Conservation (phyloP, 2,329 filamentous ascomycete species). For the Ophiostoma novo-ulmi region DNA sequence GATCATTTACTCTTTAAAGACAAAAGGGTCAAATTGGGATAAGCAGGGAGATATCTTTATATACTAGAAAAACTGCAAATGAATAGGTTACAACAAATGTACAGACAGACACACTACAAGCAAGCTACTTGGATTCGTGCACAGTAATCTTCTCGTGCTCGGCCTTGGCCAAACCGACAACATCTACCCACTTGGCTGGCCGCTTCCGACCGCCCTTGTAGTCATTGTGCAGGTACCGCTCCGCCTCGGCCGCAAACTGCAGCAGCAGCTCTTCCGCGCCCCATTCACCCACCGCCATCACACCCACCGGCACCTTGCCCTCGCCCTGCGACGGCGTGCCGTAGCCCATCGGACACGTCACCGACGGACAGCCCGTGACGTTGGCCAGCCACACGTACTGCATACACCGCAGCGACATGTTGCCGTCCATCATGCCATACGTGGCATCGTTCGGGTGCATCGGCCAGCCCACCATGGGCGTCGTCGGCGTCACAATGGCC, state of each 20-base stretch:
- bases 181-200: conserved; percentile 56
- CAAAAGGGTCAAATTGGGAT: neutral
- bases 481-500: conserved; percentile 72
- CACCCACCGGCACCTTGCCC: conserved; percentile 55
- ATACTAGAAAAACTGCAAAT: neutral
- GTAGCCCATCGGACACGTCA: conserved; percentile 72
- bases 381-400: conserved; percentile 83
- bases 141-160: conserved; percentile 19
- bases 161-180: conserved; percentile 42
- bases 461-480: conserved; percentile 70
- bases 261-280: conserved; percentile 60
- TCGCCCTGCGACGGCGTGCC: conserved; percentile 50
- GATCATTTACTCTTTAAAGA: neutral
- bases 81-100: neutral
- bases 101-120: neutral
- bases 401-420: conserved; percentile 71
- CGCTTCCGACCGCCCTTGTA: conserved; percentile 46
- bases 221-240: conserved; percentile 47
- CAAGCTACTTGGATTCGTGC: neutral
- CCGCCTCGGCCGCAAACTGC: conserved; percentile 53
- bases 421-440: conserved; percentile 72
- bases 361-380: conserved; percentile 69
- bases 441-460: conserved; percentile 52
- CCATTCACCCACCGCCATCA: conserved; percentile 64
- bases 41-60: neutral